These are phyloP conservation scores for Trichothecium roseum DNA, from an alignment of 2,329 filamentous ascomycete genomes.

Conservation along the genomic window DNA sequence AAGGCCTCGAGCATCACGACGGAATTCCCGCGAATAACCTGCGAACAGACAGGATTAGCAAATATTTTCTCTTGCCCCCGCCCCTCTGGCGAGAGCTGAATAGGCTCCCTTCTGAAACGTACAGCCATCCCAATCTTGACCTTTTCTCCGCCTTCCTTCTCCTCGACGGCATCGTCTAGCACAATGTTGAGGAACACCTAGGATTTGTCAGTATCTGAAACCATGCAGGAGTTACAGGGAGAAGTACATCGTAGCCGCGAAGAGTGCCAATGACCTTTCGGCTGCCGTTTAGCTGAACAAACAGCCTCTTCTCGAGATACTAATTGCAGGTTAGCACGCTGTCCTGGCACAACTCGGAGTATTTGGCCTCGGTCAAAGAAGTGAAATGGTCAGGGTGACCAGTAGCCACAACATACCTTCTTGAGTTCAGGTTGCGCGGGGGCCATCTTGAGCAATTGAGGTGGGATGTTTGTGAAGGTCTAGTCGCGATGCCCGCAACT, in stretches of 20 bases:
- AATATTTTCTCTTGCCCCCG: no score
- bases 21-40: conserved; percentile 95
- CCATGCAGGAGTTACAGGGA: background rate
- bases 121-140: conserved; percentile 86
- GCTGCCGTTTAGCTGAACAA: conserved; percentile 95
- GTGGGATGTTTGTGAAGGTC: conserved; percentile 12
- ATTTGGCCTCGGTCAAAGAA: background rate
- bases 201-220: conserved; percentile 1
- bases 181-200: conserved; percentile 98
- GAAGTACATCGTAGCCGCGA: conserved; percentile 80
- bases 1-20: conserved; percentile 94
- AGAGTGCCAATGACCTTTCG: conserved; percentile 93
- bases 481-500: conserved; percentile 9
- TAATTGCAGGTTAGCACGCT: conserved; percentile 24
- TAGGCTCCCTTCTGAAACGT: conserved; percentile 25
- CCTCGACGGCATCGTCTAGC: conserved; percentile 90
- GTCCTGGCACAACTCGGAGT: background rate
- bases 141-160: conserved; percentile 87
- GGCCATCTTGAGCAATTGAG: conserved; percentile 60
- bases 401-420: conserved; percentile 53
- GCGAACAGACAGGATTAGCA: conserved; percentile 13
- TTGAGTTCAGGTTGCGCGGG: conserved; percentile 98
- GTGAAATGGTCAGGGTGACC: background rate
- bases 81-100: background rate
- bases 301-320: conserved; percentile 99